Base-by-base conservation (phyloP, 2,329 filamentous ascomycete genomes). In the Catunica adiposa region DNA sequence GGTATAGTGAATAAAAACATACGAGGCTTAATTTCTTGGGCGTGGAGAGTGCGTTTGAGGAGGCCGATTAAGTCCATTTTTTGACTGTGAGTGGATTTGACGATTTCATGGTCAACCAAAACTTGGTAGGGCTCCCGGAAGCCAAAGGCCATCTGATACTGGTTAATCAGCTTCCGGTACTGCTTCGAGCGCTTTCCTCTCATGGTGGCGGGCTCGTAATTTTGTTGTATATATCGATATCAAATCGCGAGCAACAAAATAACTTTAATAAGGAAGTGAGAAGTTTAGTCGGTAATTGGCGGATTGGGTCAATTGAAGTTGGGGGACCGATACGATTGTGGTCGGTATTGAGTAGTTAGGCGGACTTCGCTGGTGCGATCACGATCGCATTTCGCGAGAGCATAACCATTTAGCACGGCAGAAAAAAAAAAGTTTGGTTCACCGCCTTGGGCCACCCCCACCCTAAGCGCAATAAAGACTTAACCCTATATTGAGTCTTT, bases 121-220 rank as follows among this genome's bases (percentile, higher is more conserved):
- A 94, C 83, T 71, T 97, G 92, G 71, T 96, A 97, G 9, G 92
- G 89, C 70, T 92, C 86, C 62, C 89, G 86, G 68, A 96, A 96
- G 59, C 85, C 84, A 66, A 94, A 96, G 59, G 81, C 82, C 67
- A 90, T 77, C 65, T 83, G 81, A 76, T 89, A 95, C 66, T 90
- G 84, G 70, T 88, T 83, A 83, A 98, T 94, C 64, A 96, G 81
- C 80, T 96, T 96, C 63, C 74, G 73, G 63, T 77, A 77, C 62
- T 76, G 73, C 61, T 77, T 77, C 22, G 72, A 73, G 14, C 74
- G 68, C 65, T 76, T 76, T 54, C 72, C 73, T 64, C 73, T 72
- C 69, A 74, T 74, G 4, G 62, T 70, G 44, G 26, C 40, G 8
- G 34, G 5, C 3, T 51, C 20, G 20, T 37, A 38, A 4, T 37